Evolutionary conservation across 139 green algal genomes (phyloP), one percentile per base, ranked within the genome.

Genomic region (Chlamydomonas incerta): DNA sequence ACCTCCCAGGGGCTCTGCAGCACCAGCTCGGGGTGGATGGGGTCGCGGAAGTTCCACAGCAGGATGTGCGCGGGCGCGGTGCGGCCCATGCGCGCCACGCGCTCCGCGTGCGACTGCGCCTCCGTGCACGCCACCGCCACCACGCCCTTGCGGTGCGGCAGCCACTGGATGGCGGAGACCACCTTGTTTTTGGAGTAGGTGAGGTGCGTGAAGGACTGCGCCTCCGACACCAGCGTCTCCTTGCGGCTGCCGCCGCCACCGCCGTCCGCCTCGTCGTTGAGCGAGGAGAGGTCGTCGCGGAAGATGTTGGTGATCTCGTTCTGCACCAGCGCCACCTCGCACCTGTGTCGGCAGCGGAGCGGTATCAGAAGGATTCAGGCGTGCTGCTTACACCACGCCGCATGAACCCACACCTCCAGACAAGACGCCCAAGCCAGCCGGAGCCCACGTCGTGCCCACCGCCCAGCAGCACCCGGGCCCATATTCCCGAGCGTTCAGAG

Each of bases 41-140:
- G 91, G 85, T 98, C 95, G 69, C 88, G 89, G 83, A 97, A 96
- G 88, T 94, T 96, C 96, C 96, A 98, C 20, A 98, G 79, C 18
- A 98, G 92, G 34, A 98, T 94, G 87, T 91, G 79, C 11, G 87
- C 87, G 15, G 88, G 85, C 11, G 75, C 76, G 13, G 93, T 89
- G 13, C 91, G 88, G 6, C 93, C 95, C 55, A 92, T 81, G 52
- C 76, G 72, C 28, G 92, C 86, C 33, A 98, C 87, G 1, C 94
- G 88, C 85, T 92, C 90, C 29, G 87, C 81, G 72, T 95, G 92
- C 1, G 83, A 89, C 55, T 82, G 58, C 1, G 83, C 88, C 74
- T 95, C 90, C 34, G 92, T 93, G 87, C 88, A 95, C 0, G 96
- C 90, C 46, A 95, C 93, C 8, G 93, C 95, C 50, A 97, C 90